A percentile compares a stretch with the other conserved stretches of the same genome.
Evolutionary conservation across 305 asterid species (phyloP).

Genomic region (Stenogyne calaminthoides): DNA sequence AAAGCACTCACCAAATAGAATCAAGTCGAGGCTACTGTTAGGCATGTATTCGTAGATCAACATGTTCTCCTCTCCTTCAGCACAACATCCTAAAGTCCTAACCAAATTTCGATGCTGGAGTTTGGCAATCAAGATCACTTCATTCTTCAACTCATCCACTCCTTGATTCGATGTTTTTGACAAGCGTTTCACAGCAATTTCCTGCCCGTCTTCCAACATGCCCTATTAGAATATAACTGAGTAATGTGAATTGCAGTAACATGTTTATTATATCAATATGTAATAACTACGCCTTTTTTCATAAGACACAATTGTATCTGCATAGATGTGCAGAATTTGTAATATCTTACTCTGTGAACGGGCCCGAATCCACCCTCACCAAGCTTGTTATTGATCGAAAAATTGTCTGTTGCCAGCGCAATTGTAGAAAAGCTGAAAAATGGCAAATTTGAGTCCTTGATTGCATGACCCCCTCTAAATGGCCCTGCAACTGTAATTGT

Average conservation of each 20-base stretch:
- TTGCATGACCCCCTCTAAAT: not conserved
- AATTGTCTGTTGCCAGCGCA: constrained; percentile 14
- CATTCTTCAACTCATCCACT: constrained; percentile 36
- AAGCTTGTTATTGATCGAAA: constrained; percentile 16
- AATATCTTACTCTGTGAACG: constrained; percentile 15
- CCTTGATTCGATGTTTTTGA: constrained; percentile 42
- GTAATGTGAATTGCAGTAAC: not conserved
- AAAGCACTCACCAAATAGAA: constrained; percentile 26
- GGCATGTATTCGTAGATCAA: constrained; percentile 42
- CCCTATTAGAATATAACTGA: constrained; percentile 26
- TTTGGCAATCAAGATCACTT: constrained; percentile 38
- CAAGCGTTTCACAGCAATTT: constrained; percentile 43
- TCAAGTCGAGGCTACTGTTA: constrained; percentile 27
- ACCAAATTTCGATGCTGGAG: constrained; percentile 44
- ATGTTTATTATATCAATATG: not conserved
- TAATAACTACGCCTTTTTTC: not conserved
- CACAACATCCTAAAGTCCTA: constrained; percentile 33
- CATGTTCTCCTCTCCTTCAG: constrained; percentile 37
- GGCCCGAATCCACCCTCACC: constrained; percentile 34
- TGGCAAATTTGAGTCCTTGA: constrained; percentile 19
- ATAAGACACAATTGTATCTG: too few species aligned
- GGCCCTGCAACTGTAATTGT: constrained; percentile 8
- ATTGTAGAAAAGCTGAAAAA: constrained; percentile 21
- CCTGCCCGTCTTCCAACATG: constrained; percentile 35
- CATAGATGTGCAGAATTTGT: not conserved